These are phyloP conservation scores for Centaurea solstitialis DNA, from an alignment of 129 eudicot genomes.

Conservation along the genomic window DNA sequence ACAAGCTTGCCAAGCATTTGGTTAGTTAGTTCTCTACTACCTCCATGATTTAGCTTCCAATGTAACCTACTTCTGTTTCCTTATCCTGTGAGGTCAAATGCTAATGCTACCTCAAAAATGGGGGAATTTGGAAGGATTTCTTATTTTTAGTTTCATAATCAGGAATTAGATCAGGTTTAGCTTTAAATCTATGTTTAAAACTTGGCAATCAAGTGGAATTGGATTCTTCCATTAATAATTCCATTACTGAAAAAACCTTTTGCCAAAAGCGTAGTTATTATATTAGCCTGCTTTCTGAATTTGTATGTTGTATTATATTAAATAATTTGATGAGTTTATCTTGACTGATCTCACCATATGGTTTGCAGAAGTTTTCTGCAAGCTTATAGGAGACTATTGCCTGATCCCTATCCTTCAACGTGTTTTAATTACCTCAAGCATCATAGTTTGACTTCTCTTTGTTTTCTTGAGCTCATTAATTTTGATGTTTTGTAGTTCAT, in stretches of 20 bases:
- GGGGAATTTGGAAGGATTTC: conserved; percentile 5
- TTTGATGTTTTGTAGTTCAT: too few species aligned
- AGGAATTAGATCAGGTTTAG: background rate
- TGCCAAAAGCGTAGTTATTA: background rate
- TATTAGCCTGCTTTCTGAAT: background rate
- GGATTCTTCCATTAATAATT: background rate
- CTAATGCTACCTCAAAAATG: conserved; percentile 12
- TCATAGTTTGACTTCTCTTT: too few species aligned
- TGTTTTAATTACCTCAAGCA: background rate
- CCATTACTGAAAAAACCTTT: background rate
- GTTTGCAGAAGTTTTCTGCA: background rate
- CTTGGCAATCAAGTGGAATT: background rate
- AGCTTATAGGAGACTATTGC: conserved; percentile 1
- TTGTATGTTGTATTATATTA: background rate
- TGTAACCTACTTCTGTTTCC: background rate
- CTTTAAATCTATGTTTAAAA: background rate
- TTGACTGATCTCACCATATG: background rate
- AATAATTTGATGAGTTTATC: conserved; percentile 7
- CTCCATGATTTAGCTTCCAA: background rate
- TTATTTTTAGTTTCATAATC: background rate
- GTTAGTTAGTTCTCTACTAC: conserved; percentile 39
- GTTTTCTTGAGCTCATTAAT: too few species aligned
- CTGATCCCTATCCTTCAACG: background rate
- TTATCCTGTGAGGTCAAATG: background rate
- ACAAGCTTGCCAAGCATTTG: conserved; percentile 70